Evolutionary conservation across 805 yeast species (phyloP).

Genomic region (Ogataea sp.): DNA sequence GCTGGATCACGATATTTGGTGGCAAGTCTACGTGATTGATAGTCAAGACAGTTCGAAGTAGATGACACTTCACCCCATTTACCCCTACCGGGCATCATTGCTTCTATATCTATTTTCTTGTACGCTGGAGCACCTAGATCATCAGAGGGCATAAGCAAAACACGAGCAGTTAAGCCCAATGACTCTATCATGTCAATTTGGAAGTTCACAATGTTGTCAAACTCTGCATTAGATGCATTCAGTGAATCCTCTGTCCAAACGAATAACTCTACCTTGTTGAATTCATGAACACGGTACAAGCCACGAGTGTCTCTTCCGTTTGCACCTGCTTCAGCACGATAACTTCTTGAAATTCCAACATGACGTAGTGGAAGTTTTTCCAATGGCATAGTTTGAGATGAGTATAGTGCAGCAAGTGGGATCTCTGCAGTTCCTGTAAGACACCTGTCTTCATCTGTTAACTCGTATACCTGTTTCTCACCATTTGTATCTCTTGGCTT

Average conservation of each 20-base stretch:
- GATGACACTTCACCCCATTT: conserved; percentile 89
- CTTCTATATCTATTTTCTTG: conserved; percentile 89
- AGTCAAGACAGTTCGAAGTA: conserved; percentile 87
- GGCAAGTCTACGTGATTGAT: conserved; percentile 76
- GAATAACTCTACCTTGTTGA: conserved; percentile 89
- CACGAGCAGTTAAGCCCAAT: conserved; percentile 73
- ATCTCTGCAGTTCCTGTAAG: conserved; percentile 95
- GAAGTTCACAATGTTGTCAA: conserved; percentile 52
- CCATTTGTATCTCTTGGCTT: conserved; percentile 83
- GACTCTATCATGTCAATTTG: conserved; percentile 59
- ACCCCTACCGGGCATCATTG: conserved; percentile 97
- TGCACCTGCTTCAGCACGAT: conserved; percentile 96
- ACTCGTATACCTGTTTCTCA: conserved; percentile 75
- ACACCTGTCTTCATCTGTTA: conserved; percentile 43
- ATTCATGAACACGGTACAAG: conserved; percentile 90
- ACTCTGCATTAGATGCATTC: conserved; percentile 33
- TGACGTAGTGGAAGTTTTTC: conserved; percentile 44
- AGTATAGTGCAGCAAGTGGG: conserved; percentile 75
- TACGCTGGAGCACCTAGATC: conserved; percentile 93
- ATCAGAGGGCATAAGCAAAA: conserved; percentile 80
- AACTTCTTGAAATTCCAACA: conserved; percentile 81
- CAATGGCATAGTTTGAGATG: conserved; percentile 23
- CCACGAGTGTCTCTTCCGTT: conserved; percentile 91
- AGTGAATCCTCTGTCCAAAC: conserved; percentile 47
- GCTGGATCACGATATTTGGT: conserved; percentile 40